phyloP scores from a whole-genome alignment of 2,329 filamentous ascomycete species.

The Teratosphaeria gauchensis region DNA sequence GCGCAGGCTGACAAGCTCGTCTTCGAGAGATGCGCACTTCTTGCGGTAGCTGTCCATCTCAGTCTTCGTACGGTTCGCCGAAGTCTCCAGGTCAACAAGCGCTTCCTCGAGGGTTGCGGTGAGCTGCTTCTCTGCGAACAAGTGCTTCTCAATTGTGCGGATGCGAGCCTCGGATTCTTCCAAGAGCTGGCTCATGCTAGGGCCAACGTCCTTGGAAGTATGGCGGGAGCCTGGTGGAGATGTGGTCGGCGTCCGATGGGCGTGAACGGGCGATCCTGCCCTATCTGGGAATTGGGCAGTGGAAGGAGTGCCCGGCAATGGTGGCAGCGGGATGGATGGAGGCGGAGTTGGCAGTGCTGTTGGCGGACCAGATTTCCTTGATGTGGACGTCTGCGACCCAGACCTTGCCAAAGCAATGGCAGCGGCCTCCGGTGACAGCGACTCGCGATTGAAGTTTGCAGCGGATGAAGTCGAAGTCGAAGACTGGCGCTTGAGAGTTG shows the following conservation, averaged over 20 bases:
- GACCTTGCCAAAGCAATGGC: conserved; percentile 40
- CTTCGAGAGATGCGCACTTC: conserved; percentile 67
- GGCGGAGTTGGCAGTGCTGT: conserved; percentile 84
- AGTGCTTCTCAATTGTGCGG: conserved; percentile 90
- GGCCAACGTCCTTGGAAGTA: conserved; percentile 43
- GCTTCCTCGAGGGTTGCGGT: conserved; percentile 93
- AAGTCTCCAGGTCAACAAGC: conserved; percentile 82
- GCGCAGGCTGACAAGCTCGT: conserved; percentile 55
- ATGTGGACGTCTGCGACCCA: conserved; percentile 55
- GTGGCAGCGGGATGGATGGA: conserved; percentile 89
- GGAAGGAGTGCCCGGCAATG: conserved; percentile 57
- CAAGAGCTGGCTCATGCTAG: conserved; percentile 69
- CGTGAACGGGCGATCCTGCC: conserved; percentile 56
- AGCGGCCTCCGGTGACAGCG: conserved; percentile 35
- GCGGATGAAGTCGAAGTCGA: conserved; percentile 19
- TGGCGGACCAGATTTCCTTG: conserved; percentile 75
- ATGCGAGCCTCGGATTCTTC: conserved; percentile 95
- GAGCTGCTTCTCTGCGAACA: conserved; percentile 91
- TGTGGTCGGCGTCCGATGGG: conserved; percentile 19
- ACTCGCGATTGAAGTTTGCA: conserved; percentile 33
- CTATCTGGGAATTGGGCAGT: conserved; percentile 34
- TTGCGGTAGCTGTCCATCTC: conserved; percentile 88
- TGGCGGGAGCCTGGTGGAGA: conserved; percentile 57
- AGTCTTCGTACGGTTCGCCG: conserved; percentile 81
- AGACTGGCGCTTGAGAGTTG: conserved; percentile 23